Evolutionary conservation across 352 stramenopile genomes (phyloP), one percentile per base, ranked within the genome.

Genomic region (Bremia lactucae): DNA sequence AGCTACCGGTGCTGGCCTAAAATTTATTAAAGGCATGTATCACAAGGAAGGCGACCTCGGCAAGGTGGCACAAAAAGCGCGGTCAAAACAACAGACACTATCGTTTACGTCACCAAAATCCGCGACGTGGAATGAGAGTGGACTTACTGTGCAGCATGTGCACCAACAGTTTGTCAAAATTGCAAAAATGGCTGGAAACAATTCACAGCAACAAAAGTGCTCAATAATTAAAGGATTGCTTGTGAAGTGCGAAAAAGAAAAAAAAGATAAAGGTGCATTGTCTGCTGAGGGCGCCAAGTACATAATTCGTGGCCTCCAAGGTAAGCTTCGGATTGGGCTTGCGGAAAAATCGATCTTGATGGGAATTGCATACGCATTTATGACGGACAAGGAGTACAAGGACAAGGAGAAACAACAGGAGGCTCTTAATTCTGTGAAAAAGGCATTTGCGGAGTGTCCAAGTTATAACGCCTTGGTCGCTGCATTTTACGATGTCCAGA

Each of bases 271-370:
- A 31, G 68, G 63, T 4, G 47, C 62, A 3, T 89, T 98, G 56
- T 61, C 63, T n/a, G 74, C 73, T 0, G 74, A 83, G 45, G 75
- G 60, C 5, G 83, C 94, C 33, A 98, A 98, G 66, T 99, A 97
- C 72, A 96, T 99, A 31, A 97, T 99, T 31, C 88, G 97, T 21
- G 93, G 95, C 10, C 75, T 99, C 2, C 78, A 99, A 65, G 96
- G 96, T 22, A 99, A 99, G 53, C 78, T 99, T 24, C 81, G 97
- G 21, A 98, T 99, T 59, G 96, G 96, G 3, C 61, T 99, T 16
- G 94, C 96, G 0, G 88, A 97, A 49, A 95, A 95, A 36, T 98
- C 95, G 10, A 97, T 99, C 9, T 61, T 99, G 2, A 94, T 97
- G 40, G 76, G 87, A 0, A 75, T 99, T 24, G 96, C 96, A 13